Conservation (phyloP, 805 yeast species). For the Pichia thaimueangensis region DNA sequence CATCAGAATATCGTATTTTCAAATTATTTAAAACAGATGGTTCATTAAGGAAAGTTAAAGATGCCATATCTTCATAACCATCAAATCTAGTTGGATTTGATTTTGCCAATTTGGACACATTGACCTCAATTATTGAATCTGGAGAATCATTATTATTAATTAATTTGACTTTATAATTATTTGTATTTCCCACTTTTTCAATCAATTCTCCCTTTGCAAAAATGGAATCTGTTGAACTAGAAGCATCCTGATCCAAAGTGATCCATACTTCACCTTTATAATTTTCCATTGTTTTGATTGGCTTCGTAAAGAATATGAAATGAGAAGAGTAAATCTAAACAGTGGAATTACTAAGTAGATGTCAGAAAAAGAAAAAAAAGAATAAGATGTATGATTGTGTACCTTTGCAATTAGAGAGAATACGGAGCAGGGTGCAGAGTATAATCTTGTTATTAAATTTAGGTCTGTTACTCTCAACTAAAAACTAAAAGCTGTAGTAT, state of each 20-base stretch:
- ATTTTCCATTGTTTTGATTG: constrained; percentile 8
- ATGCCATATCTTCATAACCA: constrained; percentile 92
- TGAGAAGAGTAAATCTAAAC: too few species aligned
- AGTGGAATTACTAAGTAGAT: too few species aligned
- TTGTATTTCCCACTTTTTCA: constrained; percentile 32
- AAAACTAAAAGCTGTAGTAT: too few species aligned
- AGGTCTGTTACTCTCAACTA: too few species aligned
- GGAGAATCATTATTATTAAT: constrained; percentile 30
- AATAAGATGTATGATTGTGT: too few species aligned
- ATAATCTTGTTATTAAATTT: too few species aligned
- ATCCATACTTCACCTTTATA: constrained; percentile 70
- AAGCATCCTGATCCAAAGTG: constrained; percentile 35
- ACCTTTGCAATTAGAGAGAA: too few species aligned
- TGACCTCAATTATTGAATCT: constrained; percentile 30
- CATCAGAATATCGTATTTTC: constrained; percentile 67
- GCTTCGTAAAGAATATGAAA: too few species aligned
- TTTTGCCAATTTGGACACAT: constrained; percentile 43
- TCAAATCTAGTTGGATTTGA: constrained; percentile 90
- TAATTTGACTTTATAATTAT: constrained; percentile 28
- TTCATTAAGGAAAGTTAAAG: constrained; percentile 86
- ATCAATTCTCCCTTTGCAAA: constrained; percentile 58
- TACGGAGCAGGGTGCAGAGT: too few species aligned
- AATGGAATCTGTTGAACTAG: constrained; percentile 39
- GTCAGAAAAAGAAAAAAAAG: too few species aligned
- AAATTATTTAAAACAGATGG: constrained; percentile 91